Base-by-base conservation (phyloP, 1,139 yeast species). In the Yamadazyma sp. region DNA sequence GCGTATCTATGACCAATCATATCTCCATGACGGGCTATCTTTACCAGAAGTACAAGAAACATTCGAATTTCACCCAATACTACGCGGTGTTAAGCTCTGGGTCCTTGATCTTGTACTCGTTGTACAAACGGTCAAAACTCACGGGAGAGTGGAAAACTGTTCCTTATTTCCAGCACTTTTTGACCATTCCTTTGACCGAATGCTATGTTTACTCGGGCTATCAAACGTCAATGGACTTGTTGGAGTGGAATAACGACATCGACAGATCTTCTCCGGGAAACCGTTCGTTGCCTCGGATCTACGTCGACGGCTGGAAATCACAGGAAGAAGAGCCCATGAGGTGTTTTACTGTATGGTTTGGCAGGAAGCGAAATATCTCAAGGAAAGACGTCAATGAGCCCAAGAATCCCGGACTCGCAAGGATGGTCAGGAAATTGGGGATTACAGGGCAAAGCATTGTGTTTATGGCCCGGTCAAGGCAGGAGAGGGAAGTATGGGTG, bases 401-500 rank as follows among this genome's bases (percentile, higher is more conserved):
- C 11, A 54, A 57, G 39, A 69, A 77, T 43, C 79, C 79, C 3
- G 71, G 74, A 5, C 41, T 66, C 44, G 38, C 75, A 3, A 66
- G 58, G 33, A 58, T 73, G 57, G 71, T 73, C 4, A 68, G 74
- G 26, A 72, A 80, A 40, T 62, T 86, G 36, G 95, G 95, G 1
- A 73, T 79, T 1, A 75, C 81, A 0, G 95, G 95, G 0, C 73
- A 69, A 39, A 75, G 81, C 35, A 69, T 85, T 63, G 83, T 84
- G 4, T 88, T 91, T 53, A 73, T 87, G 77, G 83, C 96, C 1
- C 61, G 94, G 31, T 85, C 95, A 1, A 65, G 95, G 33, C 87
- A 84, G 48, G 96, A 88, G 49, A 69, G 92, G 39, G 96, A 91
- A 55, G 47, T 77, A 24, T 91, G 98, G 98, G 91, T 87, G 1